These are phyloP conservation scores for Penicillium sp. DNA, from an alignment of 2,329 filamentous ascomycete genomes.

Conservation along the genomic window DNA sequence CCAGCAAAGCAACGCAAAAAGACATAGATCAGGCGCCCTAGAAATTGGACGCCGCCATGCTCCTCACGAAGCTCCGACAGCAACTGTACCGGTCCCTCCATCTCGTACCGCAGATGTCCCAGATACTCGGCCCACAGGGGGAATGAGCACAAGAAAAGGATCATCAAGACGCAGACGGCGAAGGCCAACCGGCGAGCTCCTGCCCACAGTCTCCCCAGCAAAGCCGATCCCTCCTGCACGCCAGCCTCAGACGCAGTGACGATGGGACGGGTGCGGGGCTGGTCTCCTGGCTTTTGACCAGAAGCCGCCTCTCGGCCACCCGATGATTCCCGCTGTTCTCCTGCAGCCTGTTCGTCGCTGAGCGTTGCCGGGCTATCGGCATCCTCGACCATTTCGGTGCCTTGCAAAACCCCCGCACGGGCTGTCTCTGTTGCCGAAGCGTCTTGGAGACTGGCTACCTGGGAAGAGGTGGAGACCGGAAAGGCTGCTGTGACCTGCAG, in stretches of 20 bases:
- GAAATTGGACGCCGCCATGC: too few species aligned
- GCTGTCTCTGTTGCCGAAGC: conserved; percentile 4
- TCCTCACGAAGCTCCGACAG: too few species aligned
- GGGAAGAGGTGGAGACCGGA: neutral
- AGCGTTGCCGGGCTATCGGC: neutral
- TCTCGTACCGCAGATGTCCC: too few species aligned
- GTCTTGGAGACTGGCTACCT: conserved; percentile 1
- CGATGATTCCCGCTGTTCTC: neutral
- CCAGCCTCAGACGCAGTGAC: conserved; percentile 1
- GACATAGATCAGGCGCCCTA: too few species aligned
- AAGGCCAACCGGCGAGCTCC: too few species aligned
- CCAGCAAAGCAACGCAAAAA: too few species aligned
- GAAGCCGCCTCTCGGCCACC: neutral
- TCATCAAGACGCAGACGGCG: too few species aligned
- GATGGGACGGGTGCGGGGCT: neutral
- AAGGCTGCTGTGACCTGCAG: conserved; percentile 4
- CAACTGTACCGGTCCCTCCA: too few species aligned
- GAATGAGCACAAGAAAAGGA: too few species aligned
- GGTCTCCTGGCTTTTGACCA: conserved; percentile 4
- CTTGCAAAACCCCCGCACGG: conserved; percentile 9
- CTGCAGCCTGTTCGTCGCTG: neutral
- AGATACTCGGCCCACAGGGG: too few species aligned
- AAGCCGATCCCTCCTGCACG: conserved; percentile 1
- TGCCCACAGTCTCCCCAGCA: neutral
- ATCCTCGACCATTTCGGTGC: neutral